Percentiles rank a stretch among this genome's conserved stretches.
Evolutionary conservation across 129 eudicot species (phyloP).

Genomic region (Logfia minima): DNA sequence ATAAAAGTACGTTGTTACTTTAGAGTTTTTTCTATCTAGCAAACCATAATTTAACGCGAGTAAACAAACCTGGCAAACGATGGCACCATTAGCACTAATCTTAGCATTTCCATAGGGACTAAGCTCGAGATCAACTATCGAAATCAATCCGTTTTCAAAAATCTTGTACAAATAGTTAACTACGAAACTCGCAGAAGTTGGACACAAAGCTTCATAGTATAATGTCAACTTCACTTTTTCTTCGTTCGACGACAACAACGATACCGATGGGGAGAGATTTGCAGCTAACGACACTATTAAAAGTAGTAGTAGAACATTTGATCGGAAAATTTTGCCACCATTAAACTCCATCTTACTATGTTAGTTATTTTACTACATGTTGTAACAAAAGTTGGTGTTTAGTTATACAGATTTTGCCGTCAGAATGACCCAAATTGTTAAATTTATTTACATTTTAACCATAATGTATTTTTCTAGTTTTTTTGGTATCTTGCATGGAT

Average conservation of each 20-base stretch:
- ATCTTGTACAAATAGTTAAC: slow-evolving; percentile 51
- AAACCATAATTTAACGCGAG: not conserved
- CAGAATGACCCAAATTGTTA: not conserved
- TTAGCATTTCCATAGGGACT: slow-evolving; percentile 79
- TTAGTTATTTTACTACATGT: not conserved
- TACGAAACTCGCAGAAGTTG: slow-evolving; percentile 55
- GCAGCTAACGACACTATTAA: slow-evolving; percentile 11
- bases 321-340: slow-evolving; percentile 17
- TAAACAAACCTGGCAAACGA: slow-evolving; percentile 63
- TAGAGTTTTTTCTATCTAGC: not conserved
- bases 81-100: slow-evolving; percentile 45
- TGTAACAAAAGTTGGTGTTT: not conserved
- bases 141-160: slow-evolving; percentile 52
- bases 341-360: slow-evolving; percentile 11
- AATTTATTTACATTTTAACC: not conserved
- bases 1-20: too few relatives aligned
- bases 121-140: slow-evolving; percentile 58
- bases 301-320: not conserved
- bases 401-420: not conserved
- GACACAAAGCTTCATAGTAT: slow-evolving; percentile 72
- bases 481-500: not conserved
- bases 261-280: not conserved
- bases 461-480: not conserved
- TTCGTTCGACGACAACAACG: not conserved
- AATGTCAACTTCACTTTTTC: slow-evolving; percentile 53